A percentile compares a stretch with the other conserved stretches of the same genome.
Conservation (phyloP, 2,329 filamentous ascomycete species). For the Colletotrichum sp. region DNA sequence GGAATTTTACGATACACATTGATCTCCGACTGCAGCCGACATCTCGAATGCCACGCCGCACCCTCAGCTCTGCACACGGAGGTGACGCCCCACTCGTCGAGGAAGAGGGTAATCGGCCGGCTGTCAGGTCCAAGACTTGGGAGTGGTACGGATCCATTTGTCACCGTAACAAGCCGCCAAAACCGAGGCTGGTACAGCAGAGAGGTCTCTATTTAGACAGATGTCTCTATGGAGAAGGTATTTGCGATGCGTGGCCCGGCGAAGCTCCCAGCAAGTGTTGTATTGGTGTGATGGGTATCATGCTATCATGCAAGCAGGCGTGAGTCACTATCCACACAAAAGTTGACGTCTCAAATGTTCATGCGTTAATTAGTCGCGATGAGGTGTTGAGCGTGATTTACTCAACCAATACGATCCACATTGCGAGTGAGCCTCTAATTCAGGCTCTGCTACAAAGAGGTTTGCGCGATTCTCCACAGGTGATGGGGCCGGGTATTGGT, state of each 20-base stretch:
- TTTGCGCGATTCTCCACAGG: too few relatives aligned
- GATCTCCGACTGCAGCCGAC: not conserved
- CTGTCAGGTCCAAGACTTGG: not conserved
- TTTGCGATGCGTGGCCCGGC: too few relatives aligned
- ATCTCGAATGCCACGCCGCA: not conserved
- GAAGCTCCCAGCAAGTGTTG: too few relatives aligned
- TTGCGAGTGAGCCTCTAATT: too few relatives aligned
- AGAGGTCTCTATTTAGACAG: not conserved
- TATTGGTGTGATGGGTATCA: too few relatives aligned
- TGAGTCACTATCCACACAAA: too few relatives aligned
- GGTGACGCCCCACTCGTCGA: not conserved
- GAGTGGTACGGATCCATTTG: not conserved
- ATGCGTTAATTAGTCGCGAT: too few relatives aligned
- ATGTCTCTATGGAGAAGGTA: not conserved
- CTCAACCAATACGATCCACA: too few relatives aligned
- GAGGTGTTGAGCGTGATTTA: too few relatives aligned
- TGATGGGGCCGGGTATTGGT: too few relatives aligned
- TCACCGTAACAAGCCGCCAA: not conserved
- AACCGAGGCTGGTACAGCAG: not conserved
- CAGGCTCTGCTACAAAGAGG: too few relatives aligned
- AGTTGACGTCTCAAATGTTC: fast-evolving
- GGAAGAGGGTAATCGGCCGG: not conserved
- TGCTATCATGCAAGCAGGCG: too few relatives aligned
- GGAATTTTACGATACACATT: not conserved
- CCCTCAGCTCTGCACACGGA: not conserved